Evolutionary conservation across 2,329 filamentous ascomycete species (phyloP), one percentile per base, ranked within the genome.

Genomic region (Cladophialophora chaetospira): DNA sequence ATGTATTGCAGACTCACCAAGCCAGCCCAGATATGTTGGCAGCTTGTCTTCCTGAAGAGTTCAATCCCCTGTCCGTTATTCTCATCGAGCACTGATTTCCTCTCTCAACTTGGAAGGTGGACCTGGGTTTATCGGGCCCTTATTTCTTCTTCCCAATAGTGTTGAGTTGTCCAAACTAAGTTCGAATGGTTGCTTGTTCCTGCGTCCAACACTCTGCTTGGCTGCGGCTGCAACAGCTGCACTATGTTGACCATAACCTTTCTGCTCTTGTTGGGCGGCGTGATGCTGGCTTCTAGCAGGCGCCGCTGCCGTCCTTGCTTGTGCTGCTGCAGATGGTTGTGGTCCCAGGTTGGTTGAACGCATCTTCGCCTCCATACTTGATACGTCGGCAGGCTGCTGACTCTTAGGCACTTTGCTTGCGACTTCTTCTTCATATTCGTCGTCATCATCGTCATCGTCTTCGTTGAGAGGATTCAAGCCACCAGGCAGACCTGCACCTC

Each of bases 141-240:
- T 67, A 42, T 66, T 65, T 48, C 85, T 77, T 66, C 92, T 84
- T 28, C 92, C 92, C 3, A 99, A 78, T 49, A 99, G 75, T 1
- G 92, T 97, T 1, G 94, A 89, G 54, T 94, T 94, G 63, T 96
- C 91, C 33, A 99, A 77, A 69, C 86, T 97, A 44, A 99, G 82
- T 73, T 99, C 94, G 65, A 99, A 99, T 0, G 88, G 86, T 28
- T 90, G 91, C 72, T 87, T 89, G 65, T 88, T 85, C 61, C 84
- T 82, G 28, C 83, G 79, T 42, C 87, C 84, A 36, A 94, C 90
- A 68, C 91, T 90, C 68, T 89, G 86, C 66, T 88, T 87, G 3
- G 91, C 92, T 0, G 92, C 91, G 0, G 89, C 87, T 0, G 92
- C 89, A 0, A 97, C 88, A 1, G 88, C 80, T 0, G 92, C 84